Conservation (phyloP, 257 asterid genomes). For the Asclepias syriaca region DNA sequence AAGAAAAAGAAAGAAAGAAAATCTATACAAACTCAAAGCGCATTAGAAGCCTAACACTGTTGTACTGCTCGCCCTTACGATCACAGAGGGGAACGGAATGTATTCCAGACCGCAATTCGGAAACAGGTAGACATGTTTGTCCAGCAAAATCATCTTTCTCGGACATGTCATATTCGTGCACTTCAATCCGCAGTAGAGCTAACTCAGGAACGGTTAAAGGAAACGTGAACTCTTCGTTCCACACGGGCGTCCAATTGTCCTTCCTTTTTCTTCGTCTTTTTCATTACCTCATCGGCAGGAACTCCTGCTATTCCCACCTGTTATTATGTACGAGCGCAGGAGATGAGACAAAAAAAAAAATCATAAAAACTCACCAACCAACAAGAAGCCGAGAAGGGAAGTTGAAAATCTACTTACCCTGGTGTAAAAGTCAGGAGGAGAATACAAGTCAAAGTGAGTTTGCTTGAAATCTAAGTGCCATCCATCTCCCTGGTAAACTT, state of each 20-base stretch:
- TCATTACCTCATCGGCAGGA: conserved; percentile 49
- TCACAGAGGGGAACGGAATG: conserved; percentile 50
- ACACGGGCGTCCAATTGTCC: conserved; percentile 59
- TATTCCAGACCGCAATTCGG: conserved; percentile 58
- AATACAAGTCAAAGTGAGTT: conserved; percentile 77
- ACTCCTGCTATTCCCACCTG: conserved; percentile 71
- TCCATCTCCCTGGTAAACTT: conserved; percentile 87
- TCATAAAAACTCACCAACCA: neutral
- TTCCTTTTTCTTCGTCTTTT: conserved; percentile 39
- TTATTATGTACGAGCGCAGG: neutral
- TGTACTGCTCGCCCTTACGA: conserved; percentile 46
- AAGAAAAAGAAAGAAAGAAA: neutral
- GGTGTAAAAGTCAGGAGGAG: conserved; percentile 89
- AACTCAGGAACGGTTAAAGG: conserved; percentile 61
- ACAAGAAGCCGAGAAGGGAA: neutral
- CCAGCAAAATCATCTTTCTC: conserved; percentile 78
- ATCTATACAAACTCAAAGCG: conserved; percentile 38
- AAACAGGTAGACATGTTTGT: conserved; percentile 56
- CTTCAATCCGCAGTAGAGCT: conserved; percentile 60
- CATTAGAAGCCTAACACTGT: conserved; percentile 52
- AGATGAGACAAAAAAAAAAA: neutral
- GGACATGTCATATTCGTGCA: conserved; percentile 53
- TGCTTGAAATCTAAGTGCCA: conserved; percentile 90
- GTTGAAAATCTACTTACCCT: conserved; percentile 39
- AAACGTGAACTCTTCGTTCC: conserved; percentile 61